Evolutionary conservation across 2,329 filamentous ascomycete genomes (phyloP), one percentile per base, ranked within the genome.

Genomic region (Nothomitra cinnamomea): DNA sequence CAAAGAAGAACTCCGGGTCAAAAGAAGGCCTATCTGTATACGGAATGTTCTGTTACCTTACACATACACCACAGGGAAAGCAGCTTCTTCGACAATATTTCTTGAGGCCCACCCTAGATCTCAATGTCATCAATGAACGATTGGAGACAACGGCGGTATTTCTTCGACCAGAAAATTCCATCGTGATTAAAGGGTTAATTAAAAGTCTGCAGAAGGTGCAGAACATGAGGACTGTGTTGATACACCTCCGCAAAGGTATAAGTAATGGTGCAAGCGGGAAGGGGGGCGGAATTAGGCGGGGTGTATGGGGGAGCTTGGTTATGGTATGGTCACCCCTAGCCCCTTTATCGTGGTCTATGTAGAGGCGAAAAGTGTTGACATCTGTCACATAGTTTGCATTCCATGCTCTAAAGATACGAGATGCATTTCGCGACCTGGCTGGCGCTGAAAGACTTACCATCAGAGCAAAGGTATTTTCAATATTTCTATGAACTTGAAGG

Each of bases 1-100:
- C 74, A 5, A 77, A 72, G 58, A 72, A 73, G 28, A 74, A 71
- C 24, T 79, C 76, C 1, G 81, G 77, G 19, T 76, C 77, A 0
- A 95, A 90, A 64, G 88, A 94, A 67, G 84, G 80, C 15, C 72
- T 92, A 1, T 96, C 87, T 0, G 69, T 95, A 0, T 95, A 85
- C 64, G 89, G 86, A 0, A 70, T 96, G 0, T 94, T 95, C 57
- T 79, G 83, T 55, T 73, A 79, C 54, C 70, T 92, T 28, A 80
- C 84, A 24, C 76, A 76, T 54, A 95, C 88, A 2, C 76, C 84
- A 1, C 88, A 95, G 64, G 92, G 92, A 0, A 87, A 80, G 59
- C 63, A 70, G 24, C 74, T 77, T 43, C 72, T 98, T 3, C 82
- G 85, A n/a, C 82, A 86, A 60, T 76, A 85, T 52, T 92, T 98